Conservation (phyloP, 371 early-diverging fungal genomes). For the Rhizopus arrhizus region DNA sequence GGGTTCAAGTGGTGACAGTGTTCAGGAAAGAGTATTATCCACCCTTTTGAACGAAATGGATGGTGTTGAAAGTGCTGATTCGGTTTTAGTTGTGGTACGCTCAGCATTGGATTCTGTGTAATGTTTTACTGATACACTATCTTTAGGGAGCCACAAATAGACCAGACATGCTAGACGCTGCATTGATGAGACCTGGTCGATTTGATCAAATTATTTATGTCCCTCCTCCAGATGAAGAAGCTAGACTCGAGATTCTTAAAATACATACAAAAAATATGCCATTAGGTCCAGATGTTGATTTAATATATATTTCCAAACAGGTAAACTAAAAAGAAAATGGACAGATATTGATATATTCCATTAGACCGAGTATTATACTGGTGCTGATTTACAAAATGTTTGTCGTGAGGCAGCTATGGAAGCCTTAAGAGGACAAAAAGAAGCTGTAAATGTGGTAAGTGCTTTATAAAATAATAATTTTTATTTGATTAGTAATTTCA, state of each 20-base stretch:
- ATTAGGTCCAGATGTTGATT: constrained; percentile 69
- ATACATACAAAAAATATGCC: constrained; percentile 86
- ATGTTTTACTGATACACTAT: background rate
- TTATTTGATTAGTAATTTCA: background rate
- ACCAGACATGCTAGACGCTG: constrained; percentile 94
- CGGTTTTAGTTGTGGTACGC: constrained; percentile 78
- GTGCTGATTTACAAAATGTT: constrained; percentile 95
- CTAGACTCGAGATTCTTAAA: constrained; percentile 81
- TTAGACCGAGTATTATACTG: constrained; percentile 88
- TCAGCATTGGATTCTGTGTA: constrained; percentile 17
- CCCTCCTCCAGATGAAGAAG: constrained; percentile 84
- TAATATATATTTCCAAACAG: constrained; percentile 63
- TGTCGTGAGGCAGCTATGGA: constrained; percentile 96
- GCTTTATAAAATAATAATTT: background rate
- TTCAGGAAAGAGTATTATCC: constrained; percentile 87
- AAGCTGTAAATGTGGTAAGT: constrained; percentile 50
- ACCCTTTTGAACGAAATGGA: constrained; percentile 98
- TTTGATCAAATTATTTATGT: constrained; percentile 93
- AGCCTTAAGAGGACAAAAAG: constrained; percentile 64
- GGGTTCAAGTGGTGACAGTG: constrained; percentile 71
- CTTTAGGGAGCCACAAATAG: constrained; percentile 94
- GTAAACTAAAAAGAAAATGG: constrained; percentile 33
- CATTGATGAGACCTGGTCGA: constrained; percentile 93
- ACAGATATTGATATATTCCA: constrained; percentile 2
- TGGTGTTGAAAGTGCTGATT: constrained; percentile 79